phyloP scores from a whole-genome alignment of 2,329 filamentous ascomycete species.

The Penicillium verrucosum region DNA sequence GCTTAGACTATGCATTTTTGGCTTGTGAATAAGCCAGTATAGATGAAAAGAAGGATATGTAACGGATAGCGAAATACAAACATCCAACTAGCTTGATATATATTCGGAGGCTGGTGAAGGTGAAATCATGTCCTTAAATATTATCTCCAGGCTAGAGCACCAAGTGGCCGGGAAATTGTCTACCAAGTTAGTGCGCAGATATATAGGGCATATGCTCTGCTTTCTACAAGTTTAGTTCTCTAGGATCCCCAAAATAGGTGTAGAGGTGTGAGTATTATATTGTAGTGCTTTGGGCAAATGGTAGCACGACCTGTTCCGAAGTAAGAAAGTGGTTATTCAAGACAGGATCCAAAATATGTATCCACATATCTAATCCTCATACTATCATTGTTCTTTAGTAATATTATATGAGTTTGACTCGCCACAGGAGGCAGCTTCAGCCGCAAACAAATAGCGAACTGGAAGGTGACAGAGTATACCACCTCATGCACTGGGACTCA shows the following conservation, averaged over 20 bases:
- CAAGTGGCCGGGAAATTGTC: not conserved
- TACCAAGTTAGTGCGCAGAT: not conserved
- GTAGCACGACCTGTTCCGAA: not conserved
- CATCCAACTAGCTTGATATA: not conserved
- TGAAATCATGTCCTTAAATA: no score
- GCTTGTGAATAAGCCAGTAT: no score
- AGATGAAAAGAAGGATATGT: no score
- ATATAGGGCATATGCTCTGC: not conserved
- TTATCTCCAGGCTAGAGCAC: not conserved
- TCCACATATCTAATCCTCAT: not conserved
- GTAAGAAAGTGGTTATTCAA: not conserved
- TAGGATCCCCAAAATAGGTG: not conserved
- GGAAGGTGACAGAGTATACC: no score
- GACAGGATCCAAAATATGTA: no score
- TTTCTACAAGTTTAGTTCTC: not conserved
- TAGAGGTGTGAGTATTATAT: not conserved
- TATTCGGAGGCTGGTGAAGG: not conserved
- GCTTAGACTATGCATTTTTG: accelerated
- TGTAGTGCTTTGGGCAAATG: not conserved
- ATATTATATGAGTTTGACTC: not conserved
- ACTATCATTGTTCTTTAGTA: not conserved
- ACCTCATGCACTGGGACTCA: no score
- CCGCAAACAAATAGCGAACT: no score
- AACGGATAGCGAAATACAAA: no score
- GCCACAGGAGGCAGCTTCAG: not conserved